Evolutionary conservation across 192 early-diverging fungal genomes (phyloP).

Genomic region (Backusella mclennaniae): DNA sequence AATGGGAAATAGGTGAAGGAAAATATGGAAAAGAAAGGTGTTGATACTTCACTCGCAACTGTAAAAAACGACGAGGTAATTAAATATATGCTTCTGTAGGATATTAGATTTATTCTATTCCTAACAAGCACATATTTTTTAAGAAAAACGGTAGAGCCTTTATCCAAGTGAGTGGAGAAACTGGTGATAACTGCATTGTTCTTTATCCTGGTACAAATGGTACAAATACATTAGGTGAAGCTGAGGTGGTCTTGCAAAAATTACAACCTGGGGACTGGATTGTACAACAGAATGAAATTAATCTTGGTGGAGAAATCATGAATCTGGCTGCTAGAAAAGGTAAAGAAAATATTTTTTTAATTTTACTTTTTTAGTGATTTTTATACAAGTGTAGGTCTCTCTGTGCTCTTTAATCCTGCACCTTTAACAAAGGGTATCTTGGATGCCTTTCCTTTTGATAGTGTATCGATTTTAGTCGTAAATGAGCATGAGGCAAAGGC

Average conservation of each 20-base stretch:
- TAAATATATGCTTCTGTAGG: neutral
- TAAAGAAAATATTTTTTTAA: conserved; percentile 14
- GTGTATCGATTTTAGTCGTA: conserved; percentile 74
- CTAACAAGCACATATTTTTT: neutral
- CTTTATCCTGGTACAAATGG: conserved; percentile 80
- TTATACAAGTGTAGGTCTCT: conserved; percentile 49
- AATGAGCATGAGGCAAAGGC: conserved; percentile 75
- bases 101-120: neutral
- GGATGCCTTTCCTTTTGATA: conserved; percentile 49
- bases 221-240: conserved; percentile 48
- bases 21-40: conserved; percentile 59
- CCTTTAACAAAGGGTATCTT: conserved; percentile 58
- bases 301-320: conserved; percentile 63
- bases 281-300: conserved; percentile 88
- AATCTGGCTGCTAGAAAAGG: conserved; percentile 49
- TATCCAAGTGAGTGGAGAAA: conserved; percentile 71
- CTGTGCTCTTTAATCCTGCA: conserved; percentile 82
- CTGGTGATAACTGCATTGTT: conserved; percentile 87
- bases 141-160: conserved; percentile 80
- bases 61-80: conserved; percentile 50
- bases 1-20: conserved; percentile 43
- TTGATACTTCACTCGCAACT: conserved; percentile 61
- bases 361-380: neutral
- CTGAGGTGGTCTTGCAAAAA: conserved; percentile 43
- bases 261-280: conserved; percentile 73